A percentile compares a stretch with the other conserved stretches of the same genome.
Conservation (phyloP, 116 monocot species). For the Dioscorea cayenensis region DNA sequence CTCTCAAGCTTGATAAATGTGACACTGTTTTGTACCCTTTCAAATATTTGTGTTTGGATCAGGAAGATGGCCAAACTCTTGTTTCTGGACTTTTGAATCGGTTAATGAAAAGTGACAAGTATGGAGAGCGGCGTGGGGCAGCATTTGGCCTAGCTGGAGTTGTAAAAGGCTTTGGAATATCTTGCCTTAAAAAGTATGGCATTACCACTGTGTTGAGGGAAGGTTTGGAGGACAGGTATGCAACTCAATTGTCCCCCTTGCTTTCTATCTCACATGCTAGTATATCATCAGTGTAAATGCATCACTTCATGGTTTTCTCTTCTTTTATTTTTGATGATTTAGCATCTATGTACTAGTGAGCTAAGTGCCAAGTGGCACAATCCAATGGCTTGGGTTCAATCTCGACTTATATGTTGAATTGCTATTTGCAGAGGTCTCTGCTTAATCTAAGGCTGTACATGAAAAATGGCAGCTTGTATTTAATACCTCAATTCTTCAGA, state of each 20-base stretch:
- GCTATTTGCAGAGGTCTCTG: too few relatives aligned
- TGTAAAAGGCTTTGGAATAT: slow-evolving; percentile 85
- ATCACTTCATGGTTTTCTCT: too few relatives aligned
- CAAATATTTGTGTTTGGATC: slow-evolving; percentile 5
- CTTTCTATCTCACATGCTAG: neutral
- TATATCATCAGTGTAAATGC: too few relatives aligned
- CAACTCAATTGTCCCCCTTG: neutral
- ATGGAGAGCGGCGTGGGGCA: slow-evolving; percentile 95
- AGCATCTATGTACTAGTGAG: too few relatives aligned
- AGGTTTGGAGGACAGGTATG: slow-evolving; percentile 82
- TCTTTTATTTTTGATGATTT: too few relatives aligned
- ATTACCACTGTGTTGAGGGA: slow-evolving; percentile 54
- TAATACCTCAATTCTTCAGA: too few relatives aligned
- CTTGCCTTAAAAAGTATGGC: slow-evolving; percentile 79
- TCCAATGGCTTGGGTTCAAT: too few relatives aligned
- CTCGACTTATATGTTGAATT: too few relatives aligned
- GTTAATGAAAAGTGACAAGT: slow-evolving; percentile 85
- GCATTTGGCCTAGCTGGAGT: slow-evolving; percentile 98
- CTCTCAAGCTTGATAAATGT: neutral
- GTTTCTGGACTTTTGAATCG: slow-evolving; percentile 58
- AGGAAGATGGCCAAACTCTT: slow-evolving; percentile 82
- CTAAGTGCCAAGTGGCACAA: too few relatives aligned
- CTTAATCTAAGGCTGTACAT: too few relatives aligned
- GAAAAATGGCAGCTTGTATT: too few relatives aligned
- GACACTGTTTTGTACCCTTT: neutral